These are phyloP conservation scores for Odontarrhena argentea DNA, from an alignment of 345 rosid genomes.

Conservation along the genomic window DNA sequence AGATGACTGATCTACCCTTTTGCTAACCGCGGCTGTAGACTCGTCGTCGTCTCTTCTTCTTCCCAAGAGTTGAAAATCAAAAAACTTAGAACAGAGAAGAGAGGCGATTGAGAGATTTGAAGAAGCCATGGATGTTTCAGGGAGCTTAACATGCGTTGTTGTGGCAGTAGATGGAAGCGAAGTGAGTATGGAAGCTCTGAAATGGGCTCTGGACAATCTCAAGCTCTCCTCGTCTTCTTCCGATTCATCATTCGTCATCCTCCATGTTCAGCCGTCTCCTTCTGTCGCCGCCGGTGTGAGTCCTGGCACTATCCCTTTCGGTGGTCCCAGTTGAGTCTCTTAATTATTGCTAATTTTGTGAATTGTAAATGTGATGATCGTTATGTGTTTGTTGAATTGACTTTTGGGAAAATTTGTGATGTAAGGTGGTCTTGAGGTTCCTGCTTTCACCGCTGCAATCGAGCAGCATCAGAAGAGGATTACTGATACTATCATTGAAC, in stretches of 20 bases:
- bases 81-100: slow-evolving; percentile 3
- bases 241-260: slow-evolving; percentile 62
- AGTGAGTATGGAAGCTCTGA: slow-evolving; percentile 84
- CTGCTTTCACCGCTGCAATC: slow-evolving; percentile 82
- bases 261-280: slow-evolving; percentile 87
- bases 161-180: slow-evolving; percentile 90
- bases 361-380: not conserved
- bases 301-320: slow-evolving; percentile 89
- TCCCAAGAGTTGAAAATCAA: slow-evolving; percentile 26
- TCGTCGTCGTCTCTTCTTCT: slow-evolving; percentile 1
- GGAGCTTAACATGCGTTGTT: slow-evolving; percentile 64
- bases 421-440: slow-evolving; percentile 75
- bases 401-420: slow-evolving; percentile 7
- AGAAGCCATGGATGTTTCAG: slow-evolving; percentile 45
- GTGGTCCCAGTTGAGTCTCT: slow-evolving; percentile 74
- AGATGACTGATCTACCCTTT: slow-evolving; percentile 29
- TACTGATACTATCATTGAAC: slow-evolving; percentile 59
- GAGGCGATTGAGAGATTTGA: not conserved
- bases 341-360: not conserved
- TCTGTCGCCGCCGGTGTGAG: slow-evolving; percentile 65
- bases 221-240: slow-evolving; percentile 63
- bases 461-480: slow-evolving; percentile 85
- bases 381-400: slow-evolving; percentile 24
- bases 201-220: slow-evolving; percentile 78
- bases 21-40: slow-evolving; percentile 4